A percentile compares a stretch with the other conserved stretches of the same genome.
Conservation (phyloP, 331 rosid genomes). For the Acacia pycnantha region DNA sequence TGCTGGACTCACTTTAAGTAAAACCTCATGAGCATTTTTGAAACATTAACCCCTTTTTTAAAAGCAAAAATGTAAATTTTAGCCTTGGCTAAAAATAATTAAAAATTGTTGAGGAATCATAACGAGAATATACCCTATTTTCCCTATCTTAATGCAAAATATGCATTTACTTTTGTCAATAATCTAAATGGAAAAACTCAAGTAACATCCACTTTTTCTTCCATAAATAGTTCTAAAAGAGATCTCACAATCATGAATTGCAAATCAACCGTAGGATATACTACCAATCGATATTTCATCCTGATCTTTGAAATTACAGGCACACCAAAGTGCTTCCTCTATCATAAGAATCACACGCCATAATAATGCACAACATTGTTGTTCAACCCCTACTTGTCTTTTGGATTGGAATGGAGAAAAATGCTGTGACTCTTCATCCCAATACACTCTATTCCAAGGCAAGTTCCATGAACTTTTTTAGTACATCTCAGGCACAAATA, state of each 20-base stretch:
- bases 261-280: neutral
- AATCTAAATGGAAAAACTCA: neutral
- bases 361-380: conserved; percentile 8
- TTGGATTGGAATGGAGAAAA: conserved; percentile 7
- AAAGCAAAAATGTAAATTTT: too few species aligned
- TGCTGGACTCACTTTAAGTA: too few species aligned
- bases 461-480: conserved; percentile 24
- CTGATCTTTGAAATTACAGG: conserved; percentile 6
- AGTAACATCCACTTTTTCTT: neutral
- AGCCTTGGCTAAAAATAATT: too few species aligned
- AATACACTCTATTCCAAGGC: conserved; percentile 5
- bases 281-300: neutral
- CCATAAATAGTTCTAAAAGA: neutral
- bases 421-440: conserved; percentile 22
- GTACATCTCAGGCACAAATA: conserved; percentile 29
- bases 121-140: neutral
- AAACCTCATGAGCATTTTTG: too few species aligned
- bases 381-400: neutral
- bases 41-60: too few species aligned
- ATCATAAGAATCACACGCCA: conserved; percentile 5
- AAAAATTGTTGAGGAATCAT: too few species aligned
- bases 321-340: conserved; percentile 17
- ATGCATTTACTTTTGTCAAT: neutral
- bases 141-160: neutral
- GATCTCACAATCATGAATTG: neutral